phyloP scores from a whole-genome alignment of 2,329 filamentous ascomycete genomes.

The Venturia oleaginea region DNA sequence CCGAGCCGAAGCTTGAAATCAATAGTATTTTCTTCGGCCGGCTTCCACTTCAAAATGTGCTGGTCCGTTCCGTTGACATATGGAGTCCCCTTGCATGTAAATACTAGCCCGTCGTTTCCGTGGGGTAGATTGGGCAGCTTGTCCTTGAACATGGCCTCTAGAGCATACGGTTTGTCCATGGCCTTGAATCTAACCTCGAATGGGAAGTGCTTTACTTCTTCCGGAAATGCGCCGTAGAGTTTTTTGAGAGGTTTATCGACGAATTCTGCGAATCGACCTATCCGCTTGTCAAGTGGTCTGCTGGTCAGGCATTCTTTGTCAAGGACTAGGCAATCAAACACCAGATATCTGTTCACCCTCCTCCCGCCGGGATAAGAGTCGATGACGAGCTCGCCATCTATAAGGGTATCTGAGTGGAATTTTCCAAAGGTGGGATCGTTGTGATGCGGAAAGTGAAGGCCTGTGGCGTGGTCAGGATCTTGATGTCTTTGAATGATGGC shows the following conservation, averaged over 20 bases:
- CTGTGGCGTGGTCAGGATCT: conserved; percentile 30
- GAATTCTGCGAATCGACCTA: conserved; percentile 74
- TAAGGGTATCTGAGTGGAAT: conserved; percentile 72
- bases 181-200: conserved; percentile 83
- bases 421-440: conserved; percentile 46
- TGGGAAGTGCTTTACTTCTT: conserved; percentile 60
- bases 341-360: conserved; percentile 69
- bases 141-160: conserved; percentile 76
- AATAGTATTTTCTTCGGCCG: conserved; percentile 86
- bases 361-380: conserved; percentile 63
- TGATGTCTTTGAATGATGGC: background rate
- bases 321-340: conserved; percentile 86
- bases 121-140: conserved; percentile 78
- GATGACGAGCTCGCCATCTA: conserved; percentile 89
- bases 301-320: conserved; percentile 68
- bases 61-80: conserved; percentile 88
- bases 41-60: conserved; percentile 97
- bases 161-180: conserved; percentile 80
- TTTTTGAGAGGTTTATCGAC: conserved; percentile 63
- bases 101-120: conserved; percentile 94
- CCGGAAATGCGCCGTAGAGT: conserved; percentile 55
- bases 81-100: conserved; percentile 80
- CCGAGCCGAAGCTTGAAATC: conserved; percentile 74
- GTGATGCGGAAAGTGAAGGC: conserved; percentile 72
- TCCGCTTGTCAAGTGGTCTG: conserved; percentile 74